phyloP scores from a whole-genome alignment of 495 filamentous ascomycete genomes.

The Viridothelium virens region DNA sequence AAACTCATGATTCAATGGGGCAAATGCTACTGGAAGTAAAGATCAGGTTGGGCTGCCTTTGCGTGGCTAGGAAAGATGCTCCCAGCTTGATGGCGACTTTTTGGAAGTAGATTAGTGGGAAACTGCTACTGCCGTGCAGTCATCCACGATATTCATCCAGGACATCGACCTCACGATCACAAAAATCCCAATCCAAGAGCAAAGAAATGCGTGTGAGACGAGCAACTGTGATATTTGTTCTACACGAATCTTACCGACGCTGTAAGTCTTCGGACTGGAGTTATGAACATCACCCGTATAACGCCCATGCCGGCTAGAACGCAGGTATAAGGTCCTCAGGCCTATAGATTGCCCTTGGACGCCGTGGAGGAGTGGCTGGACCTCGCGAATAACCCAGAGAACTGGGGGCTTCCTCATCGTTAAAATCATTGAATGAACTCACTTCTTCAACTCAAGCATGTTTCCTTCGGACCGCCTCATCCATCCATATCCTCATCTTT shows the following conservation, averaged over 20 bases:
- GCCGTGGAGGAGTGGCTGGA: not conserved
- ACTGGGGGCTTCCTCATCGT: not conserved
- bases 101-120: not conserved
- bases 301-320: not conserved
- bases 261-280: too few relatives aligned
- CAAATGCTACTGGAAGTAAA: too few relatives aligned
- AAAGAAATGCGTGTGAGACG: not conserved
- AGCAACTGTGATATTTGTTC: not conserved
- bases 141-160: too few relatives aligned
- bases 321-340: not conserved
- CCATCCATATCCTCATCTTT: slow-evolving; percentile 7
- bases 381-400: not conserved
- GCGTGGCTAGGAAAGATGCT: too few relatives aligned
- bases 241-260: too few relatives aligned
- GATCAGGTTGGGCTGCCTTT: too few relatives aligned
- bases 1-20: too few relatives aligned
- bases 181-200: not conserved
- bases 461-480: not conserved
- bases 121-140: not conserved
- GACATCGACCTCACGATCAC: not conserved
- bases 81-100: too few relatives aligned
- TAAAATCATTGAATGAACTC: not conserved
- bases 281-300: not conserved
- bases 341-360: not conserved
- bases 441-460: not conserved